Percentiles rank a stretch among this genome's conserved stretches.
These are phyloP conservation scores for Thielaviopsis musarum DNA, from an alignment of 2,329 filamentous ascomycete species.

Conservation along the genomic window DNA sequence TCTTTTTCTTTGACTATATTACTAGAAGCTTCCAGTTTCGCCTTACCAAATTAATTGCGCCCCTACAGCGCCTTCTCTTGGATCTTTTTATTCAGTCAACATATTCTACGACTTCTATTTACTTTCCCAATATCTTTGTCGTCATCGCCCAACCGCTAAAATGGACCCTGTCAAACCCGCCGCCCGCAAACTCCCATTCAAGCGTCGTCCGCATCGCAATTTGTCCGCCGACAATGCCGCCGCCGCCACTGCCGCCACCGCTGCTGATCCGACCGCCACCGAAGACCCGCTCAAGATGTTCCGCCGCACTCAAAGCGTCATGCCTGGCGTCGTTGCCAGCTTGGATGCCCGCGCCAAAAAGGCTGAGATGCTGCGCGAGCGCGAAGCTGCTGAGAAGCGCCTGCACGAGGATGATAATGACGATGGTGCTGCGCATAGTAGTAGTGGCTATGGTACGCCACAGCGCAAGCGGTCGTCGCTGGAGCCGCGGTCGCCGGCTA, in stretches of 20 bases:
- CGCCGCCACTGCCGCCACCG: background rate
- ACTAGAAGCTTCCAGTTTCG: no score
- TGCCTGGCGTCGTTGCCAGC: conserved; percentile 27
- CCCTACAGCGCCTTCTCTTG: no score
- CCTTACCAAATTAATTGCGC: no score
- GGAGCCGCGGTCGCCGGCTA: background rate
- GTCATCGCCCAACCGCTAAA: background rate
- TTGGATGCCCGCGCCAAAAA: conserved; percentile 17
- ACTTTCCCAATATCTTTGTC: background rate
- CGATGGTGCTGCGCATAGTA: background rate
- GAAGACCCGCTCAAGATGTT: conserved; percentile 28
- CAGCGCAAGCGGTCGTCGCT: background rate
- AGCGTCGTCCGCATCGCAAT: conserved; percentile 17
- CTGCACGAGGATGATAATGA: background rate
- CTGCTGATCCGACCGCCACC: conserved; percentile 5
- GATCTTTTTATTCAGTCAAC: no score
- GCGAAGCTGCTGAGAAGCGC: background rate
- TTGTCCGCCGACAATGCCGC: conserved; percentile 5
- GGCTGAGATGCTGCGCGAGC: conserved; percentile 4
- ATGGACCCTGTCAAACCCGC: background rate
- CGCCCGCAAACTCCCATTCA: conserved; percentile 29
- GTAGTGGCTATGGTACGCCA: background rate
- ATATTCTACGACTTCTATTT: background rate
- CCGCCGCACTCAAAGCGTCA: conserved; percentile 32
- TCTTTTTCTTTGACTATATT: background rate